These are phyloP conservation scores for Ogataea populi-albae DNA, from an alignment of 805 yeast genomes.

Conservation along the genomic window DNA sequence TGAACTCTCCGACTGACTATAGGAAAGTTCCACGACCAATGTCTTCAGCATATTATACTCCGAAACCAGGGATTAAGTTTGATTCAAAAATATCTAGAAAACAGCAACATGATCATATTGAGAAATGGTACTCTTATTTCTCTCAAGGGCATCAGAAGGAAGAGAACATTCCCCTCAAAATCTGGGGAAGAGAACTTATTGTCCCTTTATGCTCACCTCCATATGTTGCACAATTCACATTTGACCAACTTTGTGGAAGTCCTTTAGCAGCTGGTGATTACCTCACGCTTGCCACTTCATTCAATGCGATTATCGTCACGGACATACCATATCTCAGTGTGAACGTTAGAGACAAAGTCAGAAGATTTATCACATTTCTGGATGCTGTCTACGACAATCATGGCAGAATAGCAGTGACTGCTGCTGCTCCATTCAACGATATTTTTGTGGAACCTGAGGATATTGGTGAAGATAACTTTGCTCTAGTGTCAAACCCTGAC, in stretches of 20 bases:
- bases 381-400: constrained; percentile 95
- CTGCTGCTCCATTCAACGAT: constrained; percentile 79
- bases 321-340: constrained; percentile 87
- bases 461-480: constrained; percentile 46
- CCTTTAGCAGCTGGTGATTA: constrained; percentile 95
- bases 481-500: constrained; percentile 30
- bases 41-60: constrained; percentile 73
- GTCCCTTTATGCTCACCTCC: constrained; percentile 79
- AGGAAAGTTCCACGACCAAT: constrained; percentile 83
- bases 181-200: constrained; percentile 84
- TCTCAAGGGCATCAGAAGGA: constrained; percentile 54
- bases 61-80: constrained; percentile 60
- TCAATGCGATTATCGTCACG: constrained; percentile 78
- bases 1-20: constrained; percentile 92
- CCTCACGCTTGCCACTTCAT: constrained; percentile 72
- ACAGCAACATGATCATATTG: constrained; percentile 59
- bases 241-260: constrained; percentile 79
- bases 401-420: constrained; percentile 83
- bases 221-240: constrained; percentile 84
- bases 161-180: constrained; percentile 40
- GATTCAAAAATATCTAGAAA: constrained; percentile 46
- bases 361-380: constrained; percentile 89
- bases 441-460: constrained; percentile 83
- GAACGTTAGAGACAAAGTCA: constrained; percentile 74
- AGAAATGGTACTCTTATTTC: constrained; percentile 78